phyloP scores from a whole-genome alignment of 345 rosid genomes.

The Nasturtium officinale region DNA sequence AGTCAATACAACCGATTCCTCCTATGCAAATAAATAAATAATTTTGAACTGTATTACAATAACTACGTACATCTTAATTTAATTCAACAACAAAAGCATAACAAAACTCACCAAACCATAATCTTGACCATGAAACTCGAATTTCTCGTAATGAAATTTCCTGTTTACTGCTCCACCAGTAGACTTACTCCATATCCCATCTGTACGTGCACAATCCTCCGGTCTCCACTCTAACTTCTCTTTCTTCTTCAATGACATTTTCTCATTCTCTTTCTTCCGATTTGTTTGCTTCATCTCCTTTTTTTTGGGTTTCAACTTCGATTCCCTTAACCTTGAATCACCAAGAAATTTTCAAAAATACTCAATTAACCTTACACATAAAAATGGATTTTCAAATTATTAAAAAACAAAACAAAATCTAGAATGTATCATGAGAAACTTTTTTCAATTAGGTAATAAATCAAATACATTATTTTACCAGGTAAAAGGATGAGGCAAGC shows the following conservation, averaged over 20 bases:
- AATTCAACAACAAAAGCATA: background rate
- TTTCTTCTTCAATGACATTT: background rate
- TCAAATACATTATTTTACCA: no score
- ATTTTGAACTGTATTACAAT: background rate
- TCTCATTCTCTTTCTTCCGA: background rate
- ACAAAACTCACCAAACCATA: constrained; percentile 26
- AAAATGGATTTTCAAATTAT: no score
- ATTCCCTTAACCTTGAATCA: constrained; percentile 10
- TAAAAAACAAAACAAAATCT: no score
- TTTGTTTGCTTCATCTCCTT: background rate
- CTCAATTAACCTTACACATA: no score
- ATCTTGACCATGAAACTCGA: background rate
- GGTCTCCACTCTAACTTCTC: background rate
- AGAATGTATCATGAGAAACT: no score
- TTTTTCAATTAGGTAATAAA: no score
- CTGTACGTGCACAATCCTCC: background rate
- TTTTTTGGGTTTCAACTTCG: background rate
- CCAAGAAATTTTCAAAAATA: no score
- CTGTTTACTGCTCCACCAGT: background rate
- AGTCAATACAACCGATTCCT: constrained; percentile 71
- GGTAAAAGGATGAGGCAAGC: no score
- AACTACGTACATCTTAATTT: background rate
- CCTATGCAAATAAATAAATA: constrained; percentile 46
- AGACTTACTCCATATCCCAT: background rate
- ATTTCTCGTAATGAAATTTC: constrained; percentile 9